Evolutionary conservation across 345 rosid species (phyloP), one percentile per base, ranked within the genome.

Genomic region (Microthlaspi erraticum): DNA sequence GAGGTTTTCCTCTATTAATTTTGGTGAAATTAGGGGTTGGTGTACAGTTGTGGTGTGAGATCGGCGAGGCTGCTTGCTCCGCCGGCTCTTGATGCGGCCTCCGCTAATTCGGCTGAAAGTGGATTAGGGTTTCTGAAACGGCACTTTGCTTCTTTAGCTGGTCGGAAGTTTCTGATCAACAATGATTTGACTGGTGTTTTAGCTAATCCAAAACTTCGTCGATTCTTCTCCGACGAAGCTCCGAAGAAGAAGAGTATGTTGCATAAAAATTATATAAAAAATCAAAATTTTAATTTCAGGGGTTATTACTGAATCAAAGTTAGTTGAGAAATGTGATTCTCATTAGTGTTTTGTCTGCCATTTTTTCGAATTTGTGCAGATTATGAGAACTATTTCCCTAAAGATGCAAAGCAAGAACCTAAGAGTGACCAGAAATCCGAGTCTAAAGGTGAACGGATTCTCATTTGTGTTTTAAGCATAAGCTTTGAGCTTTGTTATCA

Each of bases 351-450:
- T 55, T 58, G 23, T 49, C 4, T 46, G n/a, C 16, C 6, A 4
- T 33, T 56, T 20, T 52, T 26, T 1, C 5, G 55, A 5, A 10
- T 44, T 61, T 74, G 58, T 75, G 76, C 83, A 92, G 99, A 94
- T 81, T 89, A 85, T 79, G 98, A 89, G 81, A 91, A 86, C 46
- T 94, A 84, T 71, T 85, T 77, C 56, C 98, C 96, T 0, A 89
- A 94, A 82, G 98, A 80, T 41, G 83, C 83, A 80, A 91, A 94
- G 83, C 92, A 88, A 82, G 72, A 64, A 36, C 93, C 98, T 0
- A 88, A 91, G 81, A 73, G 83, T 55, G 93, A 81, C 38, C 92
- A 88, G 72, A 88, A 94, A 74, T 87, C 98, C 1, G 92, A 88
- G 5, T 83, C 92, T 43, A 92, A 88, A 88, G 96, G 98, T 87